These are phyloP conservation scores for Pleurotus tuber-regium DNA, from an alignment of 768 basidiomycete genomes.

Conservation along the genomic window DNA sequence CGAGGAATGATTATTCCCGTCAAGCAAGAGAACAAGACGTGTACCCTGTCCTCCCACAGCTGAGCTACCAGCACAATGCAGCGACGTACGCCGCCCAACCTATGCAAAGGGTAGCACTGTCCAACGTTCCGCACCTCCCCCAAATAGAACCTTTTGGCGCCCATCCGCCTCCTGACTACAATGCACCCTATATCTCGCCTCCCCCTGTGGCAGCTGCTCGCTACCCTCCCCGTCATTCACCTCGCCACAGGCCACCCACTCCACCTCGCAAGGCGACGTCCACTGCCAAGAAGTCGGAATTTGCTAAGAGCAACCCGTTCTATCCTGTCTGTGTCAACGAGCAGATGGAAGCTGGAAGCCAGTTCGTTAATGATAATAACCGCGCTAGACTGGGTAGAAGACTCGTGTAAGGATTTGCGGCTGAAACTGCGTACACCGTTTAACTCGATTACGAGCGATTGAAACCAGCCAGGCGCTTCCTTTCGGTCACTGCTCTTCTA, in stretches of 20 bases:
- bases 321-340: constrained; percentile 5
- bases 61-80: background rate
- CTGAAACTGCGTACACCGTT: no score
- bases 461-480: no score
- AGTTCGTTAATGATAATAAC: background rate
- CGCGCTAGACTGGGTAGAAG: background rate
- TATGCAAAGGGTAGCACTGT: background rate
- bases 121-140: background rate
- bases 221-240: background rate
- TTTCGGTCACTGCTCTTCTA: background rate
- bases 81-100: background rate
- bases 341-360: background rate
- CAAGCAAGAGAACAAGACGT: background rate
- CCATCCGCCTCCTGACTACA: constrained; percentile 5
- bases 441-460: no score
- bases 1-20: no score
- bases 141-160: background rate
- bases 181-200: background rate
- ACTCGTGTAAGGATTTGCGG: no score
- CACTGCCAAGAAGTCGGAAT: background rate
- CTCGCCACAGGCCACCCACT: background rate
- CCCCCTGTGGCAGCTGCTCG: background rate
- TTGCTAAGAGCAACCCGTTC: constrained; percentile 1
- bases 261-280: background rate
- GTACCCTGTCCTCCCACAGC: background rate